Conservation (phyloP, 257 asterid genomes). For the Striga asiatica region DNA sequence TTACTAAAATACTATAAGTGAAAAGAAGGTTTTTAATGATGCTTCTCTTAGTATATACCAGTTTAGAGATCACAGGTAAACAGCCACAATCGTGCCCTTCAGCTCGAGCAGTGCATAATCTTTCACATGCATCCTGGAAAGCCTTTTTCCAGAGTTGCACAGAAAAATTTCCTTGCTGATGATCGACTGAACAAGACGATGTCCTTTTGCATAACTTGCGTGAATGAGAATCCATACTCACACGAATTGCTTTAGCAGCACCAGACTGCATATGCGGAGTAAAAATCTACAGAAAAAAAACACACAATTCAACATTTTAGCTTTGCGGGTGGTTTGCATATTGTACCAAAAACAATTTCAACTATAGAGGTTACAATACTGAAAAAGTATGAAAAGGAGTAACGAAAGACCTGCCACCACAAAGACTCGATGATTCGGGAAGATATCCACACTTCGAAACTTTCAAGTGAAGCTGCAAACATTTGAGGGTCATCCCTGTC, state of each 20-base stretch:
- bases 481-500: slow-evolving; percentile 56
- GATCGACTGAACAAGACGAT: slow-evolving; percentile 28
- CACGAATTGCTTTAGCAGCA: slow-evolving; percentile 25
- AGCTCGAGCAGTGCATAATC: slow-evolving; percentile 71
- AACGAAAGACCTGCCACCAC: slow-evolving; percentile 74
- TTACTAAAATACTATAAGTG: not conserved
- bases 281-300: slow-evolving; percentile 36
- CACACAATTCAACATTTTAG: not conserved
- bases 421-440: slow-evolving; percentile 63
- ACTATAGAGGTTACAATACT: too few species aligned
- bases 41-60: too few species aligned
- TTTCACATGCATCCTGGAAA: slow-evolving; percentile 60
- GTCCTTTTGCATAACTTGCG: slow-evolving; percentile 30
- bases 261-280: slow-evolving; percentile 78
- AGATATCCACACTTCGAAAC: slow-evolving; percentile 67
- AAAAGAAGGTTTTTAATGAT: too few species aligned
- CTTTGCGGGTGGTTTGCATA: not conserved
- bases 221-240: slow-evolving; percentile 20
- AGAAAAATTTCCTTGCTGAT: slow-evolving; percentile 39
- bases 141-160: slow-evolving; percentile 73
- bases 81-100: slow-evolving; percentile 74
- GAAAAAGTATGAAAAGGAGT: not conserved
- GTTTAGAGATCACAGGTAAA: slow-evolving; percentile 49
- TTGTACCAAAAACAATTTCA: too few species aligned
- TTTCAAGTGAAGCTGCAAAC: slow-evolving; percentile 45